A percentile compares a stretch with the other conserved stretches of the same genome.
These are phyloP conservation scores for Dendryphion nanum DNA, from an alignment of 2,329 filamentous ascomycete species.

Conservation along the genomic window DNA sequence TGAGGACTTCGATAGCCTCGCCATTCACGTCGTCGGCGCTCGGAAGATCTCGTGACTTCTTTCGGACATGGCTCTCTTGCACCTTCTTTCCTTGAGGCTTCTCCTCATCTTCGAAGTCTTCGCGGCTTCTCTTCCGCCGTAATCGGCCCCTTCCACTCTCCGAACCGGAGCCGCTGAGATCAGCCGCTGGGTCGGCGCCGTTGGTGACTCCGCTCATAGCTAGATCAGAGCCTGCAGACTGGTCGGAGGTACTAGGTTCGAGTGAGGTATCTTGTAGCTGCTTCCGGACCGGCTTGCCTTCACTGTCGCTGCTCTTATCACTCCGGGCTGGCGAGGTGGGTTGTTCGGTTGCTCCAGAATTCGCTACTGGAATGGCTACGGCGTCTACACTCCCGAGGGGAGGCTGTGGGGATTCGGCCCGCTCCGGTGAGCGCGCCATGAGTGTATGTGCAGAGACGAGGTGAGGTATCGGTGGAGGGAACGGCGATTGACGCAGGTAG, in stretches of 20 bases:
- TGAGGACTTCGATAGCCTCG: too few relatives aligned
- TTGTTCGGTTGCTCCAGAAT: too few relatives aligned
- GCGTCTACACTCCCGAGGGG: too few relatives aligned
- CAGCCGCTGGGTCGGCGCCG: slow-evolving; percentile 12
- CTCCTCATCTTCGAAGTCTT: slow-evolving; percentile 42
- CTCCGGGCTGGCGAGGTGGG: slow-evolving; percentile 31
- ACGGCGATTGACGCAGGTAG: too few relatives aligned
- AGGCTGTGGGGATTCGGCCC: slow-evolving; percentile 14
- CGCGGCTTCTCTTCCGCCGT: slow-evolving; percentile 47
- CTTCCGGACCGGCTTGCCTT: slow-evolving; percentile 59
- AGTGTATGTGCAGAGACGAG: too few relatives aligned
- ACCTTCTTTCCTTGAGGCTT: slow-evolving; percentile 32
- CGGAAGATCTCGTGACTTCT: slow-evolving; percentile 47
- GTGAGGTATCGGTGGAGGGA: too few relatives aligned
- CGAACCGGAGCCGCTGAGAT: slow-evolving; percentile 31
- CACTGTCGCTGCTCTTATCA: slow-evolving; percentile 45
- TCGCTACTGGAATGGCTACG: too few relatives aligned
- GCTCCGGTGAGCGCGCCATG: slow-evolving; percentile 27
- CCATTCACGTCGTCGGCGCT: slow-evolving; percentile 31
- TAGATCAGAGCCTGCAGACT: slow-evolving; percentile 14
- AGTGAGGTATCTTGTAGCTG: slow-evolving; percentile 64
- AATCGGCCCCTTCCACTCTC: slow-evolving; percentile 39
- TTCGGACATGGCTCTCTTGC: slow-evolving; percentile 42
- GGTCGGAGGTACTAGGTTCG: slow-evolving; percentile 35
- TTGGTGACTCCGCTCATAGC: slow-evolving; percentile 25